These are phyloP conservation scores for Trametes polyzona DNA, from an alignment of 1,284 basidiomycete species.

Conservation along the genomic window DNA sequence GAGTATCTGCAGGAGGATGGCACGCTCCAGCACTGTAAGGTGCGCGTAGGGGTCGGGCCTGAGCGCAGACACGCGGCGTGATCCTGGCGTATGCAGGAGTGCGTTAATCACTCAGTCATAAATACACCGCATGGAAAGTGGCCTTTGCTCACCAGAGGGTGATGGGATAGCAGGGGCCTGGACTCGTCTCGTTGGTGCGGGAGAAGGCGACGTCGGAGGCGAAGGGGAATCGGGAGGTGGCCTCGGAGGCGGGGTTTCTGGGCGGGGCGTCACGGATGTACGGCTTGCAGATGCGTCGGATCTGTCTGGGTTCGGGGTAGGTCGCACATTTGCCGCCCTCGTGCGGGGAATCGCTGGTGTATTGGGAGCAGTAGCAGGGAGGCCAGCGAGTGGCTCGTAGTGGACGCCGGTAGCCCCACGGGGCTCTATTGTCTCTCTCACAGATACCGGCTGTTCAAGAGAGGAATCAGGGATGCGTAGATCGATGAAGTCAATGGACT, in stretches of 20 bases:
- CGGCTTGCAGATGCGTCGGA: neutral
- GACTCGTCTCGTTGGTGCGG: neutral
- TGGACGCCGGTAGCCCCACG: neutral
- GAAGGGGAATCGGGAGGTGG: neutral
- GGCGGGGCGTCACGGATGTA: neutral
- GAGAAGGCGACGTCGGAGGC: constrained; percentile 1
- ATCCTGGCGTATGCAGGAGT: too few relatives aligned
- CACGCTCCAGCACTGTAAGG: constrained; percentile 63
- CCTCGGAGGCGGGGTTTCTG: neutral
- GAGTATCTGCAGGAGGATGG: constrained; percentile 65
- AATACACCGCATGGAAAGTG: too few relatives aligned
- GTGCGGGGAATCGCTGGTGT: neutral
- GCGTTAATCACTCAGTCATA: too few relatives aligned
- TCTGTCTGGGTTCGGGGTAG: neutral
- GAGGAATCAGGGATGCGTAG: neutral
- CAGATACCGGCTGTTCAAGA: neutral
- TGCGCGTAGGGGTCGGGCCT: constrained; percentile 53
- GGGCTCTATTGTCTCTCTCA: neutral
- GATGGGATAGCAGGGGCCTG: neutral
- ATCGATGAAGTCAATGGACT: neutral
- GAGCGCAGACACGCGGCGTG: constrained; percentile 14
- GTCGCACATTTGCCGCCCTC: neutral
- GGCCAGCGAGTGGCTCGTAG: neutral
- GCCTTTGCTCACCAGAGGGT: constrained; percentile 1
- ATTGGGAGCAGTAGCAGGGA: neutral